Evolutionary conservation across 1,284 basidiomycete species (phyloP), one percentile per base, ranked within the genome.

Genomic region (Cerrena zonata): DNA sequence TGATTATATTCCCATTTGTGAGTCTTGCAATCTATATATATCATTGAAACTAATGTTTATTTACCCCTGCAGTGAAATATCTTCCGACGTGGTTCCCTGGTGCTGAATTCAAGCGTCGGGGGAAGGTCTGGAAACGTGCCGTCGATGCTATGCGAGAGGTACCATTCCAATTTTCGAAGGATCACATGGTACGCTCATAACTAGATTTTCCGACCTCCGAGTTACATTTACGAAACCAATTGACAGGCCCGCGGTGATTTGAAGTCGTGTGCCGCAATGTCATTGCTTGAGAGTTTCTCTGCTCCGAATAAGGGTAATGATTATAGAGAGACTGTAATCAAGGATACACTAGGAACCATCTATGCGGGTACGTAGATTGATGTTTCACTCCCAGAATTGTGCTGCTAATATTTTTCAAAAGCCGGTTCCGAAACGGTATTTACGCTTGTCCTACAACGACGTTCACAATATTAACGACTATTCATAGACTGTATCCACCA

Each of bases 41-140:
- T 22, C 7, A 19, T 5, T 22, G 19, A 34, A 24, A 11, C 18
- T 44, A 13, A 4, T 18, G 7, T 19, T 15, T 5, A 37, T 23
- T 38, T 13, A 24, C n/a, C 3, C 30, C 3, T 22, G 27, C 41
- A 59, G 58, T 59, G 26, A 52, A 51, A 44, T 42, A 60, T 24
- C 25, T 65, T 7, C 63, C 64, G 1, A 46, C 51, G 7, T 66
- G 64, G 64, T 58, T 62, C 42, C 64, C 63, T 0, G 62, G 64
- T 10, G 62, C 63, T 1, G 47, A 47, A 1, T 64, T 65, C 47
- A 49, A 60, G 50, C 45, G 50, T 13, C 71, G 73, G 41, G 76
- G 67, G 0, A 67, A 64, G 63, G 68, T 55, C 37, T 62, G 64
- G 58, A 57, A 56, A 50, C 47, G 52, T 21, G 11, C 22, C 37